phyloP scores from a whole-genome alignment of 2,329 filamentous ascomycete species.

The Microdochium paspali region DNA sequence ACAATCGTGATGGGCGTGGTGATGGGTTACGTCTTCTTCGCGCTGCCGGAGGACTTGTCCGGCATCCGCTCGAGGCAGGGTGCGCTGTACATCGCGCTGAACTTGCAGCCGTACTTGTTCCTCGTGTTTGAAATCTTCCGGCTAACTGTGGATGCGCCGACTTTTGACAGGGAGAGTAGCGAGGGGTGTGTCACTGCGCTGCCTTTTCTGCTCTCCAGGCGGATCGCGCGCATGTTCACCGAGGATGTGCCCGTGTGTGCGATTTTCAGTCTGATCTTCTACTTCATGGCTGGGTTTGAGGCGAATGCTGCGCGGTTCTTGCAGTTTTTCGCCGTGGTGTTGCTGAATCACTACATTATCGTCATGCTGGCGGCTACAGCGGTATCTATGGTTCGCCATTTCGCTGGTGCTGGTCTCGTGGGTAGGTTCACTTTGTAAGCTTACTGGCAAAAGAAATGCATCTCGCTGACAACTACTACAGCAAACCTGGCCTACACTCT shows the following conservation, averaged over 20 bases:
- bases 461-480: background rate
- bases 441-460: no score
- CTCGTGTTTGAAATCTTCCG: slow-evolving; percentile 70
- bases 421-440: background rate
- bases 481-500: slow-evolving; percentile 65
- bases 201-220: slow-evolving; percentile 60
- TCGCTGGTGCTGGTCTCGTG: slow-evolving; percentile 61
- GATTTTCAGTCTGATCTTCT: slow-evolving; percentile 61
- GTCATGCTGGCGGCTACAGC: slow-evolving; percentile 63
- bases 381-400: slow-evolving; percentile 55
- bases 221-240: slow-evolving; percentile 57
- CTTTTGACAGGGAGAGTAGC: slow-evolving; percentile 67
- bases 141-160: slow-evolving; percentile 62
- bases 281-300: slow-evolving; percentile 71
- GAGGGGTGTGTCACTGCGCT: slow-evolving; percentile 64
- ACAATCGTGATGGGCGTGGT: slow-evolving; percentile 63
- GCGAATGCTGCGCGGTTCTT: slow-evolving; percentile 56
- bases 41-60: slow-evolving; percentile 53
- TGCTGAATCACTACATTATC: slow-evolving; percentile 65
- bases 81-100: slow-evolving; percentile 61
- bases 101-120: slow-evolving; percentile 67
- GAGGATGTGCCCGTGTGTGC: slow-evolving; percentile 68
- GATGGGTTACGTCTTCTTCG: slow-evolving; percentile 63
- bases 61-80: slow-evolving; percentile 68
- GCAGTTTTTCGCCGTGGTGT: slow-evolving; percentile 57